These are phyloP conservation scores for Microcyclospora pomicola DNA, from an alignment of 2,329 filamentous ascomycete genomes.

Conservation along the genomic window DNA sequence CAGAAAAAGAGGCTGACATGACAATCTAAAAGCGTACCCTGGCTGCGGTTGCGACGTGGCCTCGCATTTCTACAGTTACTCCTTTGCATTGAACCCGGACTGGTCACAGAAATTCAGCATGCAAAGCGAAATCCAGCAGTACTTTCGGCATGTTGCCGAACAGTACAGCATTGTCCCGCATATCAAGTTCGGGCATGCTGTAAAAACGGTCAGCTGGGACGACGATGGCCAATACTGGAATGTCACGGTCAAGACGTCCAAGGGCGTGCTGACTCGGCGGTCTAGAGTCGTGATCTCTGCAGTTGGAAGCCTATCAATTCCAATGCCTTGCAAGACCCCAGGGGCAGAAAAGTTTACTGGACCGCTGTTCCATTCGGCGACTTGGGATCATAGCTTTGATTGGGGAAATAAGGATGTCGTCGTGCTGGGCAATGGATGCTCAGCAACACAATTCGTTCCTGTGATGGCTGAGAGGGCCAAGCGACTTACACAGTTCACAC, in stretches of 20 bases:
- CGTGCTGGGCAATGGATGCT: conserved; percentile 33
- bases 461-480: conserved; percentile 28
- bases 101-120: conserved; percentile 18
- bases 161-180: conserved; percentile 14
- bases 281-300: conserved; percentile 17
- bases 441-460: conserved; percentile 36
- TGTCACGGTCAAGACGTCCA: conserved; percentile 13
- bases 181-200: conserved; percentile 12
- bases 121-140: conserved; percentile 16
- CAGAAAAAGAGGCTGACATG: no score
- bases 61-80: conserved; percentile 21
- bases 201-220: conserved; percentile 16
- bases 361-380: conserved; percentile 27
- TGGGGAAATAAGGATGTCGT: conserved; percentile 27
- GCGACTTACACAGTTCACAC: conserved; percentile 35
- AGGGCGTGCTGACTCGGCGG: conserved; percentile 8
- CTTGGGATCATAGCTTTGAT: conserved; percentile 29
- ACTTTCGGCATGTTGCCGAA: conserved; percentile 13
- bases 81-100: conserved; percentile 20
- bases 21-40: conserved; percentile 17
- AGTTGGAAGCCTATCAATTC: conserved; percentile 17
- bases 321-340: conserved; percentile 15
- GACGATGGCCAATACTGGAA: conserved; percentile 15
- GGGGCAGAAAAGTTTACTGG: conserved; percentile 23
- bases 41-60: conserved; percentile 27